Evolutionary conservation across 192 early-diverging fungal species (phyloP).

Genomic region (Entomortierella beljakovae): DNA sequence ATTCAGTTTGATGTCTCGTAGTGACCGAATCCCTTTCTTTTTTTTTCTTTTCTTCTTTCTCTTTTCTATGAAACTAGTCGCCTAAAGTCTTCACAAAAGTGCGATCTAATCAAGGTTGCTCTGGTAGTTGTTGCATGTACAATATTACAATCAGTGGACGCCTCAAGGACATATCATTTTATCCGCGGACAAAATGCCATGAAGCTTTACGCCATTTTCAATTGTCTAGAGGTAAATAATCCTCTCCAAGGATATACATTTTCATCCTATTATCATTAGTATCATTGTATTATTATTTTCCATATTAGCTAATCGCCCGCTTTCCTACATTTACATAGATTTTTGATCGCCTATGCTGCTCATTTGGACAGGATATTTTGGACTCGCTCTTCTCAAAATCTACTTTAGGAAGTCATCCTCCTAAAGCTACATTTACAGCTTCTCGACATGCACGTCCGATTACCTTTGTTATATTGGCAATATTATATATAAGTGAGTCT

Average conservation of each 20-base stretch:
- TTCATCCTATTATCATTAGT: no score
- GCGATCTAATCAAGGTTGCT: slow-evolving; percentile 90
- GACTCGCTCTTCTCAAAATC: slow-evolving; percentile 93
- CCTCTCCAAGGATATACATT: neutral
- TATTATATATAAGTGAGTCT: slow-evolving; percentile 82
- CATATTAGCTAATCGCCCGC: neutral
- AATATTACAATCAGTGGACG: slow-evolving; percentile 84
- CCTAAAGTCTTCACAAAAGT: slow-evolving; percentile 85
- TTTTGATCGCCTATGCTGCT: slow-evolving; percentile 92
- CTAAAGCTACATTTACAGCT: slow-evolving; percentile 33
- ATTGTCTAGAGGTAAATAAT: slow-evolving; percentile 83
- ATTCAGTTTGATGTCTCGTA: slow-evolving; percentile 8
- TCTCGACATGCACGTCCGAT: slow-evolving; percentile 60
- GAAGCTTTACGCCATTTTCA: slow-evolving; percentile 98
- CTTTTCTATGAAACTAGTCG: slow-evolving; percentile 47
- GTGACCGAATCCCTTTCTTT: neutral
- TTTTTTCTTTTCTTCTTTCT: neutral
- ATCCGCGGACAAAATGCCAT: slow-evolving; percentile 96
- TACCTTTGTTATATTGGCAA: slow-evolving; percentile 79
- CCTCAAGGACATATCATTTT: slow-evolving; percentile 92
- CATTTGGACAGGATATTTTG: slow-evolving; percentile 94
- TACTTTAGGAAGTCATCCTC: slow-evolving; percentile 59
- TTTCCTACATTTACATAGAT: slow-evolving; percentile 58
- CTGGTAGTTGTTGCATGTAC: slow-evolving; percentile 82
- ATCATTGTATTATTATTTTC: no score